phyloP scores from a whole-genome alignment of 1,284 basidiomycete genomes.

The Cutaneotrichosporon curvatum region DNA sequence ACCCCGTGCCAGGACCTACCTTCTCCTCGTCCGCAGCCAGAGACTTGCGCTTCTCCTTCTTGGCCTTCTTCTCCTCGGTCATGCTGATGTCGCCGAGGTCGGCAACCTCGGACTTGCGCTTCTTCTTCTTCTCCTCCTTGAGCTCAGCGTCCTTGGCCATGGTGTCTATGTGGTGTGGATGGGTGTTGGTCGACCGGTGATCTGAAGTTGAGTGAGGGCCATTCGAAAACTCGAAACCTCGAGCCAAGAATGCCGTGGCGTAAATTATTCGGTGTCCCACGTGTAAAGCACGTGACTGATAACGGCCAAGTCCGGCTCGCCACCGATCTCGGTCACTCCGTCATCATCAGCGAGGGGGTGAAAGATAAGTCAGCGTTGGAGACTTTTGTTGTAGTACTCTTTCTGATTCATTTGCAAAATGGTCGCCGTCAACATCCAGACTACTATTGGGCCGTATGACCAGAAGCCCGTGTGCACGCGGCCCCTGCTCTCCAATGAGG shows the following conservation, averaged over 20 bases:
- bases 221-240: neutral
- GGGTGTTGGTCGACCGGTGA: neutral
- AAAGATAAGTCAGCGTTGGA: too few relatives aligned
- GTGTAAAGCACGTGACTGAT: neutral
- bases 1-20: too few relatives aligned
- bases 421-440: constrained; percentile 44
- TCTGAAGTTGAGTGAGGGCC: neutral
- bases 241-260: neutral
- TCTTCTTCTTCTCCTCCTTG: constrained; percentile 48
- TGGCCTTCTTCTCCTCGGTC: constrained; percentile 44
- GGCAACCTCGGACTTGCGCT: constrained; percentile 46
- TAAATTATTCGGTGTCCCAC: constrained; percentile 2
- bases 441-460: constrained; percentile 50
- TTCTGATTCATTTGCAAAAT: too few relatives aligned
- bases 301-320: too few relatives aligned
- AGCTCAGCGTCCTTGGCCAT: constrained; percentile 45
- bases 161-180: constrained; percentile 7
- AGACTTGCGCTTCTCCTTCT: constrained; percentile 49
- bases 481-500: constrained; percentile 38
- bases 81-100: constrained; percentile 37
- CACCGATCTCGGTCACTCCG: too few relatives aligned
- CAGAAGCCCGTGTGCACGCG: constrained; percentile 47
- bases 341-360: too few relatives aligned
- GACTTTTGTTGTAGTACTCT: too few relatives aligned
- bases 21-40: constrained; percentile 38